These are phyloP conservation scores for Crithidia mellificae DNA, from an alignment of 208 protist genomes.

Conservation along the genomic window DNA sequence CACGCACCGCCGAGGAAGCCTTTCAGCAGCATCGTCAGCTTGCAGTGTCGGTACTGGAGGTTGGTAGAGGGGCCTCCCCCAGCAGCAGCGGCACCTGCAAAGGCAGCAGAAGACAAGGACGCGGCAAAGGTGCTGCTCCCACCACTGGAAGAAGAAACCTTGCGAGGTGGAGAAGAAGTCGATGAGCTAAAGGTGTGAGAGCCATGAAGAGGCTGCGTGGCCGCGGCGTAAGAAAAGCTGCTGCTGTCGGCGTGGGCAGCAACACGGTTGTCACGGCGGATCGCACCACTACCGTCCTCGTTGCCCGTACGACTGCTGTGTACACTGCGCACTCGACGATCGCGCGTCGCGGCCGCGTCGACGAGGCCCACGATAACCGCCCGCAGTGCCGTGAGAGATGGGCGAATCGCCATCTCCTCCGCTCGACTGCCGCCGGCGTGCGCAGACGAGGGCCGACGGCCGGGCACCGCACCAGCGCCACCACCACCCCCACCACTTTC, in stretches of 20 bases:
- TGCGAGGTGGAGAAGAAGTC: too few species aligned
- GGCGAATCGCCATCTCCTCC: slow-evolving; percentile 39
- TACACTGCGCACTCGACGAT: background rate
- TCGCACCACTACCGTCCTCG: too few species aligned
- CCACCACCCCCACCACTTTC: too few species aligned
- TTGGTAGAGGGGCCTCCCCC: background rate
- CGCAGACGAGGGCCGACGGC: background rate
- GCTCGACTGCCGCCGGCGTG: background rate
- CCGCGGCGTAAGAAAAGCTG: background rate
- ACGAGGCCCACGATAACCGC: slow-evolving; percentile 87
- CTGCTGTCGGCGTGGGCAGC: too few species aligned
- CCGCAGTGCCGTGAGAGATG: slow-evolving; percentile 90
- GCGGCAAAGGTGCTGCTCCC: too few species aligned
- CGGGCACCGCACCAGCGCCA: background rate
- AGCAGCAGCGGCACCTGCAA: too few species aligned
- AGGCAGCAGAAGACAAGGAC: too few species aligned
- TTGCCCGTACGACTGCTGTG: too few species aligned
- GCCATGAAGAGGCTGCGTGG: background rate
- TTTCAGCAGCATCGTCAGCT: slow-evolving; percentile 93
- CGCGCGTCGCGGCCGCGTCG: background rate
- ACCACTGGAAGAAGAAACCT: too few species aligned
- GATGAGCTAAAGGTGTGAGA: too few species aligned
- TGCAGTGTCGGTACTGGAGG: slow-evolving; percentile 76
- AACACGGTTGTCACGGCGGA: too few species aligned
- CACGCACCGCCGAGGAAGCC: slow-evolving; percentile 72